Evolutionary conservation across 805 yeast species (phyloP).

Genomic region (Metschnikowia baotianmanensis): DNA sequence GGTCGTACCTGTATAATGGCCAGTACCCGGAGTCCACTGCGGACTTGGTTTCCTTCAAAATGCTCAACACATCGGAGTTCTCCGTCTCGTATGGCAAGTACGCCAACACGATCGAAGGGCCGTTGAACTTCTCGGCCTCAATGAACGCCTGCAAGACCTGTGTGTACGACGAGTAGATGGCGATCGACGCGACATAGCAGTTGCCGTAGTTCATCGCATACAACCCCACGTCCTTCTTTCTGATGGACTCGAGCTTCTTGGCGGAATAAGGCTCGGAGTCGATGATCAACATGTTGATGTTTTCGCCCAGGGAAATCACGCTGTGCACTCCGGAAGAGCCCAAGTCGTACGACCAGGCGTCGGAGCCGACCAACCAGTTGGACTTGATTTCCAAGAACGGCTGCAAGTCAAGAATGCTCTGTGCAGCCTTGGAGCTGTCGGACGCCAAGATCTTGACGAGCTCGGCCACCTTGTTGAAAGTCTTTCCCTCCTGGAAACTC

Average conservation of each 20-base stretch:
- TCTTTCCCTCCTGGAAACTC: slow-evolving; percentile 39
- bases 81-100: slow-evolving; percentile 76
- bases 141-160: slow-evolving; percentile 84
- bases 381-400: slow-evolving; percentile 48
- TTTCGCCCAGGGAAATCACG: slow-evolving; percentile 69
- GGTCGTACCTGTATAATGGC: slow-evolving; percentile 90
- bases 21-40: slow-evolving; percentile 95
- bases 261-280: slow-evolving; percentile 74
- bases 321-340: slow-evolving; percentile 92
- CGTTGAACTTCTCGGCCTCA: slow-evolving; percentile 86
- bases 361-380: slow-evolving; percentile 89
- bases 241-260: slow-evolving; percentile 41
- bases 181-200: slow-evolving; percentile 90
- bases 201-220: slow-evolving; percentile 93
- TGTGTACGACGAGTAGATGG: slow-evolving; percentile 89
- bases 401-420: slow-evolving; percentile 45
- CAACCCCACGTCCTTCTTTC: slow-evolving; percentile 90
- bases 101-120: slow-evolving; percentile 90
- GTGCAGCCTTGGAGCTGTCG: slow-evolving; percentile 42
- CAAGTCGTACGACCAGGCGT: slow-evolving; percentile 91
- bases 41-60: slow-evolving; percentile 80
- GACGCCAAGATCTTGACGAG: slow-evolving; percentile 38
- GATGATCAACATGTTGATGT: slow-evolving; percentile 79
- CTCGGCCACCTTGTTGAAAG: slow-evolving; percentile 29
- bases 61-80: slow-evolving; percentile 63